phyloP scores from a whole-genome alignment of 257 asterid species.

The Galeopsis tetrahit region DNA sequence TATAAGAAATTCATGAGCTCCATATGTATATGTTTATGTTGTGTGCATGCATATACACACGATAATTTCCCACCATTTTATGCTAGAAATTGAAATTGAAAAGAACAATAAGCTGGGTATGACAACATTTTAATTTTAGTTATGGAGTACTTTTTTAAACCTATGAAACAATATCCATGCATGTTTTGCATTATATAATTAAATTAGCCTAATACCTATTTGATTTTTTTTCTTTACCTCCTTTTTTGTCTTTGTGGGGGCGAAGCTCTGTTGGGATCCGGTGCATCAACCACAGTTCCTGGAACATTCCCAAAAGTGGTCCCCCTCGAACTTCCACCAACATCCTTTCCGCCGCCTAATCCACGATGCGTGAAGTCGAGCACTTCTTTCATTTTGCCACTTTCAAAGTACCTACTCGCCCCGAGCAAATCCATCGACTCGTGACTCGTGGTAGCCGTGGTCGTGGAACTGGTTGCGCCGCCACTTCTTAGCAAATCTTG shows the following conservation, averaged over 20 bases:
- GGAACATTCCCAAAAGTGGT: not conserved
- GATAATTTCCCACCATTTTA: not conserved
- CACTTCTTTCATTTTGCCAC: slow-evolving; percentile 32
- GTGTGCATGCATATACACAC: not conserved
- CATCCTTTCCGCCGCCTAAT: slow-evolving; percentile 26
- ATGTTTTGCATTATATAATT: not conserved
- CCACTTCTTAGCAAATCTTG: slow-evolving; percentile 54
- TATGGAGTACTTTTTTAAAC: not conserved
- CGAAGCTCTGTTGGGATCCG: slow-evolving; percentile 45
- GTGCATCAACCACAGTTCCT: slow-evolving; percentile 24
- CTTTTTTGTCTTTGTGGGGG: slow-evolving; percentile 48
- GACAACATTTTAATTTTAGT: not conserved
- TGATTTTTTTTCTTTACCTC: slow-evolving; percentile 51
- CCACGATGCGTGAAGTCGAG: slow-evolving; percentile 32
- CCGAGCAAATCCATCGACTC: slow-evolving; percentile 46
- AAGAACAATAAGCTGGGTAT: not conserved
- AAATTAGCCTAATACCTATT: no score
- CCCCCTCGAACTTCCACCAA: not conserved
- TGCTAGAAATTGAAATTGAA: not conserved
- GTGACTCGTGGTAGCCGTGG: not conserved
- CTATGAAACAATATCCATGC: not conserved
- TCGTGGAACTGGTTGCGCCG: slow-evolving; percentile 1
- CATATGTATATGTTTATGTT: not conserved
- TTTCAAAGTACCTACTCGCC: not conserved
- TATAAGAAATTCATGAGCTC: no score